phyloP scores from a whole-genome alignment of 2,329 filamentous ascomycete genomes.

The Penicillium sclerotigenum region DNA sequence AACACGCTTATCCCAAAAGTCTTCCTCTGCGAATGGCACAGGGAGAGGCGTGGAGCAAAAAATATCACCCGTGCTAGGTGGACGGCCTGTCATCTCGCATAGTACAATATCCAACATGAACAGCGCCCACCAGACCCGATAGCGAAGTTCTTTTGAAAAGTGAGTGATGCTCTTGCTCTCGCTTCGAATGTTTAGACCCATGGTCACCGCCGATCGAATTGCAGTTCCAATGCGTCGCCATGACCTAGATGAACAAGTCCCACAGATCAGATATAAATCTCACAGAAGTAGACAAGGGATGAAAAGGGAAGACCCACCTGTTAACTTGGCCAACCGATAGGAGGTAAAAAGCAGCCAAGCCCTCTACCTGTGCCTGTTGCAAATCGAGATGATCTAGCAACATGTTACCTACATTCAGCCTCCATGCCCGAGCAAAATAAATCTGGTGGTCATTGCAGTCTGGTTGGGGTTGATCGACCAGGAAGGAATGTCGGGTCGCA shows the following conservation, averaged over 20 bases:
- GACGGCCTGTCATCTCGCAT: constrained; percentile 44
- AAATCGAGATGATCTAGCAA: constrained; percentile 42
- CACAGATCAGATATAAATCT: background rate
- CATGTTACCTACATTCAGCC: constrained; percentile 36
- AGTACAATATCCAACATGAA: constrained; percentile 42
- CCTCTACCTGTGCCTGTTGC: constrained; percentile 45
- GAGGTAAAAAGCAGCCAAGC: constrained; percentile 42
- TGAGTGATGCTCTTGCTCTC: constrained; percentile 36
- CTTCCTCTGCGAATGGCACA: constrained; percentile 39
- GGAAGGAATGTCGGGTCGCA: constrained; percentile 36
- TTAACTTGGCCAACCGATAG: constrained; percentile 43
- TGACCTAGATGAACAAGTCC: constrained; percentile 29
- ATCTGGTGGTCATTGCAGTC: constrained; percentile 36
- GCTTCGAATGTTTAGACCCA: constrained; percentile 46
- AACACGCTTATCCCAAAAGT: constrained; percentile 33
- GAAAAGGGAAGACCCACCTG: constrained; percentile 26
- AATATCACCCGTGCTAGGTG: constrained; percentile 36
- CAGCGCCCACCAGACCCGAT: constrained; percentile 46
- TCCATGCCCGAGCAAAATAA: constrained; percentile 46
- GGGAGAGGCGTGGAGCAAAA: constrained; percentile 45
- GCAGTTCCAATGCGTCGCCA: constrained; percentile 44
- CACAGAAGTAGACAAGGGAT: too few species aligned
- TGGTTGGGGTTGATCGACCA: constrained; percentile 27
- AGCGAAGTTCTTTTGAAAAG: constrained; percentile 42
- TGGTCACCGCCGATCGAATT: constrained; percentile 40